Evolutionary conservation across 805 yeast genomes (phyloP).

Genomic region (Phaffomyces antillensis): DNA sequence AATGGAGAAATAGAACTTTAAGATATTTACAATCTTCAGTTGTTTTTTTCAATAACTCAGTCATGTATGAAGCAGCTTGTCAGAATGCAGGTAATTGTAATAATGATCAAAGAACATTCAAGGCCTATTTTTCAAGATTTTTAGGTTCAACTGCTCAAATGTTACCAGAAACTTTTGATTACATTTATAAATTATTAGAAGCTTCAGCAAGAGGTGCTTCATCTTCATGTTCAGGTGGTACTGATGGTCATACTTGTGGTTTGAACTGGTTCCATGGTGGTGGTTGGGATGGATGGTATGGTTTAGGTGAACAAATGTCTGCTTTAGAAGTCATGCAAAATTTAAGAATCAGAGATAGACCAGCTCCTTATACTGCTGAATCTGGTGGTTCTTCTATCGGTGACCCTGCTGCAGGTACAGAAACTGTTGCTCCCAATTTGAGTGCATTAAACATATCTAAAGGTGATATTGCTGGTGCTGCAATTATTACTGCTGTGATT

Average conservation of each 20-base stretch:
- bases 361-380: slow-evolving; percentile 51
- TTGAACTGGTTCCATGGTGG: slow-evolving; percentile 49
- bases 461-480: slow-evolving; percentile 58
- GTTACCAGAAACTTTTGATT: slow-evolving; percentile 46
- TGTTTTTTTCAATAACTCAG: slow-evolving; percentile 48
- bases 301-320: slow-evolving; percentile 79
- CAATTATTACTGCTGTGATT: slow-evolving; percentile 51
- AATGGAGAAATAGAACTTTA: slow-evolving; percentile 51
- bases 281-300: slow-evolving; percentile 62
- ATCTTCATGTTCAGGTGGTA: slow-evolving; percentile 70
- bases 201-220: slow-evolving; percentile 68
- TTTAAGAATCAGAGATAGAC: slow-evolving; percentile 27
- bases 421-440: slow-evolving; percentile 27
- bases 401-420: slow-evolving; percentile 56
- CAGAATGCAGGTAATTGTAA: slow-evolving; percentile 52
- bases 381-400: slow-evolving; percentile 66
- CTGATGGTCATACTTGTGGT: slow-evolving; percentile 80
- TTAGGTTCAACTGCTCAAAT: slow-evolving; percentile 56
- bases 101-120: slow-evolving; percentile 70
- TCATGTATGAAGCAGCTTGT: slow-evolving; percentile 71
- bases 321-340: slow-evolving; percentile 57
- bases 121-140: slow-evolving; percentile 61
- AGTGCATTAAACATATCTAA: slow-evolving; percentile 30
- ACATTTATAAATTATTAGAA: slow-evolving; percentile 38
- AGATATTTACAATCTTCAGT: slow-evolving; percentile 40